These are phyloP conservation scores for Epicoccum nigrum DNA, from an alignment of 2,329 filamentous ascomycete genomes.

Conservation along the genomic window DNA sequence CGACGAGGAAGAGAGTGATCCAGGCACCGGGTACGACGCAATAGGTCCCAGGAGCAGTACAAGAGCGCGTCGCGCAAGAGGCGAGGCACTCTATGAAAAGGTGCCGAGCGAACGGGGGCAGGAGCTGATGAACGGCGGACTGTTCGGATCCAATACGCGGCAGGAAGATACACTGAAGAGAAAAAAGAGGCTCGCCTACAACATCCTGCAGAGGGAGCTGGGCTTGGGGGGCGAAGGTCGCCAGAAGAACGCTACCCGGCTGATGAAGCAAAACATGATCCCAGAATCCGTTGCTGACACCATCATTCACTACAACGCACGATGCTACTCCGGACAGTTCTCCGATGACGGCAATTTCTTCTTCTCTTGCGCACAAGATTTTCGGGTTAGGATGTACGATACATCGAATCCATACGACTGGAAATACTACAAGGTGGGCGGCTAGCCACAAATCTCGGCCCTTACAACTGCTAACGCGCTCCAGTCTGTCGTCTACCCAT, in stretches of 20 bases:
- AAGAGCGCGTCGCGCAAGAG: constrained; percentile 52
- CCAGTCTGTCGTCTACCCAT: constrained; percentile 83
- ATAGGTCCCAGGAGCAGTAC: constrained; percentile 38
- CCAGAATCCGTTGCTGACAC: constrained; percentile 80
- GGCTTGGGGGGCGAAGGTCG: constrained; percentile 67
- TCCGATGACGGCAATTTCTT: constrained; percentile 98
- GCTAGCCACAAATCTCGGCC: neutral
- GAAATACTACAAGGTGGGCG: constrained; percentile 86
- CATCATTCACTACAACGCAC: constrained; percentile 83
- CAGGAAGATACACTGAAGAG: constrained; percentile 61
- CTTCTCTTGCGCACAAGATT: constrained; percentile 89
- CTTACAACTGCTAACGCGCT: constrained; percentile 12
- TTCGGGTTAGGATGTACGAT: constrained; percentile 95
- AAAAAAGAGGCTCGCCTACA: constrained; percentile 66
- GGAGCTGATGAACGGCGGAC: constrained; percentile 80
- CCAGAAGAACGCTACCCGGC: constrained; percentile 65
- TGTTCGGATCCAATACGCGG: constrained; percentile 73
- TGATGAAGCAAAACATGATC: constrained; percentile 78
- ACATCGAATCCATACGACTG: constrained; percentile 94
- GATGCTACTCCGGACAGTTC: constrained; percentile 95
- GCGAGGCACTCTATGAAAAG: constrained; percentile 70
- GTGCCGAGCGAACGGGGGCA: constrained; percentile 79
- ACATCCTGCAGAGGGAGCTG: constrained; percentile 81
- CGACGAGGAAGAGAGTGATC: constrained; percentile 48
- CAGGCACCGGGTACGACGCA: constrained; percentile 46